Evolutionary conservation across 768 basidiomycete species (phyloP).

Genomic region (Crassisporium funariophilum): DNA sequence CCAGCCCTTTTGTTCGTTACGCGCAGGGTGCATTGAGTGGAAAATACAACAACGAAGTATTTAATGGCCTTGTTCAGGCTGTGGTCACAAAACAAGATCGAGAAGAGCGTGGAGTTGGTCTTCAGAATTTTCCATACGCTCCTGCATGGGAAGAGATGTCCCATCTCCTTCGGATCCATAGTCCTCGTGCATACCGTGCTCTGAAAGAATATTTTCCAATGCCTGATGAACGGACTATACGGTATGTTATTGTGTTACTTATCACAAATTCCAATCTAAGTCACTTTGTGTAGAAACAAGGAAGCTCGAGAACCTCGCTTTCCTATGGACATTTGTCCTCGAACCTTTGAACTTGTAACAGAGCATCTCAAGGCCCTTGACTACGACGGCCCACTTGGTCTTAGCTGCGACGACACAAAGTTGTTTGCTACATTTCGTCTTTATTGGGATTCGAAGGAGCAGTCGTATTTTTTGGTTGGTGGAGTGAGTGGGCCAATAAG

Average conservation of each 20-base stretch:
- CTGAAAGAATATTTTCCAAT: constrained; percentile 15
- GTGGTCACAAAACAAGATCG: constrained; percentile 26
- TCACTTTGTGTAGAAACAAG: constrained; percentile 1
- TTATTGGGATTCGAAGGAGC: constrained; percentile 21
- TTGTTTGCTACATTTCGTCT: constrained; percentile 22
- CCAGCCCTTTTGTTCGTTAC: constrained; percentile 9
- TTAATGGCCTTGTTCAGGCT: constrained; percentile 23
- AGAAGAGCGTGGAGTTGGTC: constrained; percentile 28
- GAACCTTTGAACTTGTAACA: constrained; percentile 17
- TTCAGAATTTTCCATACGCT: constrained; percentile 37
- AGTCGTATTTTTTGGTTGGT: constrained; percentile 28
- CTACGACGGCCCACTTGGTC: constrained; percentile 25
- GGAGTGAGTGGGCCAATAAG: constrained; percentile 18
- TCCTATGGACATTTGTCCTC: constrained; percentile 16
- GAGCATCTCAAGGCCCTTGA: constrained; percentile 16
- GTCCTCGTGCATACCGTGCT: constrained; percentile 27
- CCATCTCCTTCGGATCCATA: constrained; percentile 25
- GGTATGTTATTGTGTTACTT: too few species aligned
- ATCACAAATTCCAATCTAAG: background rate
- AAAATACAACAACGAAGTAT: constrained; percentile 11
- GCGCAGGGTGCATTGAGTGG: constrained; percentile 9
- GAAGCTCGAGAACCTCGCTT: constrained; percentile 21
- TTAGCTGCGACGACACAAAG: constrained; percentile 40
- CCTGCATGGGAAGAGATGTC: constrained; percentile 32
- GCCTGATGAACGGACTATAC: constrained; percentile 3